Evolutionary conservation across 2,329 filamentous ascomycete genomes (phyloP), one percentile per base, ranked within the genome.

Genomic region (Nemania diffusa): DNA sequence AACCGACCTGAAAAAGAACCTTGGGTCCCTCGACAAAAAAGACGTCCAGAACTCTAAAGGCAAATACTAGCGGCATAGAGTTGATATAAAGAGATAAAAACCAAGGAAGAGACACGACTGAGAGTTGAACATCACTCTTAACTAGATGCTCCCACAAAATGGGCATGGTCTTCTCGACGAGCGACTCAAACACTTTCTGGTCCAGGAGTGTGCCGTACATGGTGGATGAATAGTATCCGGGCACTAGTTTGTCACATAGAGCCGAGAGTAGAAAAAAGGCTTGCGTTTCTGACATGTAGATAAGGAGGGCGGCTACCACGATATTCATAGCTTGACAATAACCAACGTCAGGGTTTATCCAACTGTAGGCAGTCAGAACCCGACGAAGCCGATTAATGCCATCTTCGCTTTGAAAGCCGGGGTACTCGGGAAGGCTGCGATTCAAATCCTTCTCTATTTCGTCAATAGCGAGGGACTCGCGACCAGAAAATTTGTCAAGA

Each of bases 251-350:
- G 78, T 98, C 95, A 82, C 96, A 99, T 17, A 99, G 85, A 0
- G 95, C 87, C 1, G 94, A 97, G 50, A 99, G 87, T 7, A 97
- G 85, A 79, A 96, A 99, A 81, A 98, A 99, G 1, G 96, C 96
- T 81, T 99, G 96, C 0, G 91, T 81, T 80, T 99, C 96, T 8
- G 94, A 98, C 90, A 97, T 97, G 83, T 98, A 98, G 84, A 99
- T 99, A 73, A 99, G 86, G 65, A 99, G 83, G n/a, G 96, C 96
- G 20, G 96, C 96, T 62, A 97, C 95, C 37, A 99, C 96, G 73
- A 99, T 99, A 79, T 99, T 99, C 96, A 99, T 99, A 69, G 96
- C 96, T 81, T 99, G 96, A 79, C 96, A 99, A 80, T 99, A 99
- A 72, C 96, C 96, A 62, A 99, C 94, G 72, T 97, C 94, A 60